A percentile compares a stretch with the other conserved stretches of the same genome.
These are phyloP conservation scores for Globisporangium splendens DNA, from an alignment of 352 stramenopile genomes.

Conservation along the genomic window DNA sequence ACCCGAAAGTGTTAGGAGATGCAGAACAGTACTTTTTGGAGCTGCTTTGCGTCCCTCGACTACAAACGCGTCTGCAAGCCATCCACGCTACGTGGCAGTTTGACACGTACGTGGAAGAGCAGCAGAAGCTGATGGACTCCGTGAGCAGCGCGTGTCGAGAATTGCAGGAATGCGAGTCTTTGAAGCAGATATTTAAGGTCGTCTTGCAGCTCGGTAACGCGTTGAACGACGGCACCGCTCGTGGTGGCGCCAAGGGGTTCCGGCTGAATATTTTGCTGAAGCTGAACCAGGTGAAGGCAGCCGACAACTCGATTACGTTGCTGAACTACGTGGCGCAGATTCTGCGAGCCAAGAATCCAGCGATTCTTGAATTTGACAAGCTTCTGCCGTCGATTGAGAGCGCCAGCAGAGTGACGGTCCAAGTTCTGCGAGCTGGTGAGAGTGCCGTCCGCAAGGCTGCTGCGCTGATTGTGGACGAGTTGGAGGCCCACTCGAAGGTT, in stretches of 20 bases:
- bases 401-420: conserved; percentile 70
- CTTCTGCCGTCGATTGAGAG: conserved; percentile 67
- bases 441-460: conserved; percentile 70
- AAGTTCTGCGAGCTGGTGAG: conserved; percentile 77
- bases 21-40: conserved; percentile 79
- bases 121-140: conserved; percentile 69
- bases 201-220: conserved; percentile 87
- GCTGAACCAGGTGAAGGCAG: conserved; percentile 83
- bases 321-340: conserved; percentile 78
- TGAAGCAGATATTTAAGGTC: conserved; percentile 86
- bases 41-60: conserved; percentile 58
- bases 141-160: conserved; percentile 88
- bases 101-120: conserved; percentile 77
- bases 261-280: conserved; percentile 86
- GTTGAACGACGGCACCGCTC: conserved; percentile 84
- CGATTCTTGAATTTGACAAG: conserved; percentile 74
- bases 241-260: conserved; percentile 87
- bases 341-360: conserved; percentile 59
- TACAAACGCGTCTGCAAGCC: conserved; percentile 65
- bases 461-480: conserved; percentile 63
- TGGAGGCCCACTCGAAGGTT: conserved; percentile 68
- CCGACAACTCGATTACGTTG: conserved; percentile 79
- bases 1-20: conserved; percentile 72
- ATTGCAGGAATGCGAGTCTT: conserved; percentile 80
- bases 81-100: conserved; percentile 85